Evolutionary conservation across 306 rosid species (phyloP), one percentile per base, ranked within the genome.

Genomic region (Fagus sylvatica): DNA sequence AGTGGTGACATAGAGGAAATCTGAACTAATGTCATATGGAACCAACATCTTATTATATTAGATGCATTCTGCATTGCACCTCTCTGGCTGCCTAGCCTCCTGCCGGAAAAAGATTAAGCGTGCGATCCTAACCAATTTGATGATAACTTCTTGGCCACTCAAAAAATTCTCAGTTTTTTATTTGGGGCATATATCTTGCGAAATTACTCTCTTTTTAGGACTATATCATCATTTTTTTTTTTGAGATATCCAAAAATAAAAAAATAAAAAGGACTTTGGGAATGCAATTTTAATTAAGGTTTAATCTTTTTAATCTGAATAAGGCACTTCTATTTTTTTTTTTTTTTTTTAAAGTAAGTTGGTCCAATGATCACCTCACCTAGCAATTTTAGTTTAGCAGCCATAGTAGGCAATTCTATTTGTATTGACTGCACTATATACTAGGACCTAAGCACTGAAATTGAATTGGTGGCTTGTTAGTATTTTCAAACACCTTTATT

Each of bases 401-500:
- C 69, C 69, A 33, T 36, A 17, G 16, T 6, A 15, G 13, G 69
- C 41, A 62, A 62, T 13, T 62, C 11, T 36, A 8, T 62, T 13
- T 15, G 22, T 11, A 36, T 62, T 1, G 8, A 62, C 43, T 13
- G 37, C 69, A 36, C 69, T 13, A 6, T 62, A 62, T 62, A n/a
- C 19, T 62, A 34, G 43, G 28, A 32, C 19, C 60, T 51, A 28
- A 11, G 55, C 9, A 5, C 6, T 30, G 15, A 5, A 22, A 48
- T 70, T 59, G 40, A 41, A 30, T 41, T 62, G 64, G 77, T 0
- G 10, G 55, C 28, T 64, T 12, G 22, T 56, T 9, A 56, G 13
- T 73, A 64, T 76, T 64, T 36, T 51, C 41, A 42, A 55, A 42
- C 73, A 66, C 48, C 61, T 75, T 66, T 53, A 6, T 71, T 54